These are phyloP conservation scores for Sporobolus alterniflorus DNA, from an alignment of 202 grass and related monocot species.

Conservation along the genomic window DNA sequence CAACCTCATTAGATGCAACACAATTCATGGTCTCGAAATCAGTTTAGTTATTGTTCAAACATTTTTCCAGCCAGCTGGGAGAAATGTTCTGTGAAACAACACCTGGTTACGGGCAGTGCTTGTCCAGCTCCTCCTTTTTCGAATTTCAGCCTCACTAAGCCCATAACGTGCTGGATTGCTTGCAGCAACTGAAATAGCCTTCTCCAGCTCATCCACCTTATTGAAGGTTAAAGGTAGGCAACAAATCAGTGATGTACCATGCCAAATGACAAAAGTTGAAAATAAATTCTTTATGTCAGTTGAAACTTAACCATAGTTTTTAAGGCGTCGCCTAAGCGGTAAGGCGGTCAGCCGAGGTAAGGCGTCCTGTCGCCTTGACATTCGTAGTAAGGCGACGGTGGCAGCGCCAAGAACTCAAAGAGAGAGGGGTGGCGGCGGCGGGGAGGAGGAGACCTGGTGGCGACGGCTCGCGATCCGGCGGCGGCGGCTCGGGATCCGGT, in stretches of 20 bases:
- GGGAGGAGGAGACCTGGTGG: too few relatives aligned
- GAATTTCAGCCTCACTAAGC: constrained; percentile 76
- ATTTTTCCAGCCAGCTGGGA: neutral
- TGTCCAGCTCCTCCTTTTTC: constrained; percentile 77
- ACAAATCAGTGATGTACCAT: neutral
- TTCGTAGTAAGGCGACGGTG: too few relatives aligned
- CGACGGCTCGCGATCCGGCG: too few relatives aligned
- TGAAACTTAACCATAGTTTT: too few relatives aligned
- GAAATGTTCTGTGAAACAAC: constrained; percentile 5
- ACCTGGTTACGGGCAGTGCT: constrained; percentile 70
- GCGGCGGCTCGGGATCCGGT: too few relatives aligned
- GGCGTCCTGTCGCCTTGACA: too few relatives aligned
- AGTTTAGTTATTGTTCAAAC: constrained; percentile 8
- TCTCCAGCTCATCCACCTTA: constrained; percentile 96
- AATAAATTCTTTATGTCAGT: neutral
- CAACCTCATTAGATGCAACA: constrained; percentile 24
- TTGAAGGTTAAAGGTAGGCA: constrained; percentile 11
- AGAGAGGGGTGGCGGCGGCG: too few relatives aligned
- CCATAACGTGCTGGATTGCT: constrained; percentile 90
- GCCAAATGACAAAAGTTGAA: neutral
- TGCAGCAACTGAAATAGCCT: constrained; percentile 80
- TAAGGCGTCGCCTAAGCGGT: too few relatives aligned
- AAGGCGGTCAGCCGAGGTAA: too few relatives aligned
- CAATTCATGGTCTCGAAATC: neutral
- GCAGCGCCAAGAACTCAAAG: too few relatives aligned